phyloP scores from a whole-genome alignment of 2,329 filamentous ascomycete species.

The Ascochyta lentis region DNA sequence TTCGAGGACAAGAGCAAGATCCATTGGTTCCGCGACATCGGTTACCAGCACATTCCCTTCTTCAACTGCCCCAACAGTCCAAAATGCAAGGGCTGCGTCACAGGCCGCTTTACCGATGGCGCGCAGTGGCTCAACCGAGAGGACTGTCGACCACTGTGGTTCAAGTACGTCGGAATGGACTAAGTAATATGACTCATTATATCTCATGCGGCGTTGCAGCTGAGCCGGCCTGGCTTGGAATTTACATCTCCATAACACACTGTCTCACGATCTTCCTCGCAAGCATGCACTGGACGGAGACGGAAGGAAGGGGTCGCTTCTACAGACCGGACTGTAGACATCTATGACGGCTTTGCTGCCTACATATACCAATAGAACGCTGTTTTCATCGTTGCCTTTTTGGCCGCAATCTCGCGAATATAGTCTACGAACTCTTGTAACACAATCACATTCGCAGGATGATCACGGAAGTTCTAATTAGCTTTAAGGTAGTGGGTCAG shows the following conservation, averaged over 20 bases:
- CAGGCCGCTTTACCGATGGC: conserved; percentile 87
- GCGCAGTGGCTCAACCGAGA: conserved; percentile 85
- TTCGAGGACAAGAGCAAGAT: conserved; percentile 92
- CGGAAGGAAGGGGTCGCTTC: neutral
- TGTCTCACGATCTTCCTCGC: neutral
- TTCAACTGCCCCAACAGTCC: conserved; percentile 98
- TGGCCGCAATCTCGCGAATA: too few relatives aligned
- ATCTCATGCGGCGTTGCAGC: conserved; percentile 2
- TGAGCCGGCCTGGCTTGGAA: conserved; percentile 9
- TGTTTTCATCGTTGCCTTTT: neutral
- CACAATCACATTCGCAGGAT: too few relatives aligned
- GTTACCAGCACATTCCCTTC: conserved; percentile 97
- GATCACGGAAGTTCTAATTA: too few relatives aligned
- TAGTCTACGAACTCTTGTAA: too few relatives aligned
- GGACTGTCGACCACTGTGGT: conserved; percentile 95
- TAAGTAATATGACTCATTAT: conserved; percentile 45
- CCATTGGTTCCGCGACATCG: conserved; percentile 99
- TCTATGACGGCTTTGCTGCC: neutral
- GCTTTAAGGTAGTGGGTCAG: too few relatives aligned
- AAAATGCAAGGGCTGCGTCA: conserved; percentile 88
- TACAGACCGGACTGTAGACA: neutral
- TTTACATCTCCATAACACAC: neutral
- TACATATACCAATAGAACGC: conserved; percentile 9
- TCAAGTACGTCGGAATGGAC: conserved; percentile 88
- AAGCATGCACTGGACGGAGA: conserved; percentile 3